Evolutionary conservation across 495 filamentous ascomycete species (phyloP).

Genomic region (Penicillium paradoxum): DNA sequence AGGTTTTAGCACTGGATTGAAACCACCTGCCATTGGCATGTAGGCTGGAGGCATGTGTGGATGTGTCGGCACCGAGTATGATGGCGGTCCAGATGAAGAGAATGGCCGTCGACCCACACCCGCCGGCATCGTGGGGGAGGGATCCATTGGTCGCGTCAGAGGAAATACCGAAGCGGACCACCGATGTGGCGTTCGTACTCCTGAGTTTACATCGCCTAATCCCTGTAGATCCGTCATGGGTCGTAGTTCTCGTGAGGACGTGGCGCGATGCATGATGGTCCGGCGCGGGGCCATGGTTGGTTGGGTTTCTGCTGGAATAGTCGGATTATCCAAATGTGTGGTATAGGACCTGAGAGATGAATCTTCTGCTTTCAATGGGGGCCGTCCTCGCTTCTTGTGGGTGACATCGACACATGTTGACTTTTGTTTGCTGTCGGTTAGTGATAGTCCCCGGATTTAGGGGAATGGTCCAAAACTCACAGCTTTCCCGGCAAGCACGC

Average conservation of each 20-base stretch:
- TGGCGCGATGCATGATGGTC: constrained; percentile 33
- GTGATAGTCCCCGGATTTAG: not conserved
- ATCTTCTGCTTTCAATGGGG: constrained; percentile 82
- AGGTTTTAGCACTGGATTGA: constrained; percentile 28
- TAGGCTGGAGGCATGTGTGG: constrained; percentile 30
- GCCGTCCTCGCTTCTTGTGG: constrained; percentile 92
- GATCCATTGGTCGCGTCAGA: constrained; percentile 31
- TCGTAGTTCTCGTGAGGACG: constrained; percentile 41
- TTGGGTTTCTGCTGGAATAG: constrained; percentile 26
- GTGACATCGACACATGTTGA: constrained; percentile 91
- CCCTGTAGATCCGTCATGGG: constrained; percentile 43
- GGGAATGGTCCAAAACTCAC: constrained; percentile 40
- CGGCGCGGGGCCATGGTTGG: constrained; percentile 21
- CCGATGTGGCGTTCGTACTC: constrained; percentile 25
- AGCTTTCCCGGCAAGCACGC: constrained; percentile 59
- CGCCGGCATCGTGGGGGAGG: constrained; percentile 24
- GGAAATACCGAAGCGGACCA: constrained; percentile 38
- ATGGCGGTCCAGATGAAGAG: constrained; percentile 34
- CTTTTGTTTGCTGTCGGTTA: constrained; percentile 34
- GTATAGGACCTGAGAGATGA: constrained; percentile 36
- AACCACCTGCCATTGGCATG: constrained; percentile 23
- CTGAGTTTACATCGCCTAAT: constrained; percentile 17
- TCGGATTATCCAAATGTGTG: constrained; percentile 28
- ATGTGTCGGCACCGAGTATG: constrained; percentile 21
- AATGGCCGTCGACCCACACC: constrained; percentile 32